These are phyloP conservation scores for Gyromitra esculenta DNA, from an alignment of 2,329 filamentous ascomycete genomes.

Conservation along the genomic window DNA sequence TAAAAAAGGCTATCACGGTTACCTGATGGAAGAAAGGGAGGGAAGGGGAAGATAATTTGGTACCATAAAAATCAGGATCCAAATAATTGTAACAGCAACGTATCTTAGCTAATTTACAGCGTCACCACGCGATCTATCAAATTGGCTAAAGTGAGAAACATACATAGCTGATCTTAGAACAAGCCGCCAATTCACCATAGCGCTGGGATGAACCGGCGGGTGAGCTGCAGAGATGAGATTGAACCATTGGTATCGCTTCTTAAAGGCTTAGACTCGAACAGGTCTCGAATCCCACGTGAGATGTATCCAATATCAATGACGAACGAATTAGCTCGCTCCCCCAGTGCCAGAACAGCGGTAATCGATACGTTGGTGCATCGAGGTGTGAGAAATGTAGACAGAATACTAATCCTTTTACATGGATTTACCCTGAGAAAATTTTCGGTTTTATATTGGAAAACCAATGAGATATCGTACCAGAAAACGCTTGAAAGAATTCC, in stretches of 20 bases:
- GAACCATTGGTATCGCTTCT: conserved; percentile 2
- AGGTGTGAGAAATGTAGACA: too few relatives aligned
- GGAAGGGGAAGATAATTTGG: neutral
- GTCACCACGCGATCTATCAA: neutral
- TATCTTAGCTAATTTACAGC: neutral
- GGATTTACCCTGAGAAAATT: neutral
- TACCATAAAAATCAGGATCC: neutral
- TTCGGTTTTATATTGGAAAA: neutral
- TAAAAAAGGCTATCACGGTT: neutral
- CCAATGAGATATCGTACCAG: neutral
- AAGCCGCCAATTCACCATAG: neutral
- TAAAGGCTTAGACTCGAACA: neutral
- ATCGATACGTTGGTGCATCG: neutral
- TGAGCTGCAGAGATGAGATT: neutral
- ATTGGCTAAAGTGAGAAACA: neutral
- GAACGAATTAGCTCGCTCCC: neutral
- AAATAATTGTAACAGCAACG: neutral
- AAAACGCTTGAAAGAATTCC: neutral
- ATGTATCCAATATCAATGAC: neutral
- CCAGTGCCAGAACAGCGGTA: neutral
- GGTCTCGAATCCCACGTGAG: neutral
- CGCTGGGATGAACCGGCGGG: neutral
- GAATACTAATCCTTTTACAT: neutral
- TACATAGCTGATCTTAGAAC: neutral
- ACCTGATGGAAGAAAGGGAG: neutral